Conservation (phyloP, 306 rosid genomes). For the Amphicarpaea edgeworthii region DNA sequence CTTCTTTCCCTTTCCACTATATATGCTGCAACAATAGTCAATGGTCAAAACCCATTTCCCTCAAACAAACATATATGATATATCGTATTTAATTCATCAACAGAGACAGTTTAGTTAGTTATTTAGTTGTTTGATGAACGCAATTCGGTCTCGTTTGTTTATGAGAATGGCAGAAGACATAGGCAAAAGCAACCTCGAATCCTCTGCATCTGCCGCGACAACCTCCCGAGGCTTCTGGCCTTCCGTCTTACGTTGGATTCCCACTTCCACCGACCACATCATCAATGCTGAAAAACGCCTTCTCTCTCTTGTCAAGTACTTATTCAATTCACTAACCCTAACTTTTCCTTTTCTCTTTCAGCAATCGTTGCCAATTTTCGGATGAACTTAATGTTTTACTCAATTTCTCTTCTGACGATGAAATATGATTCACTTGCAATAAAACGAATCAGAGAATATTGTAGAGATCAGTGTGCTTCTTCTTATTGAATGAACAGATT, state of each 20-base stretch:
- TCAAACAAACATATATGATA: too few relatives aligned
- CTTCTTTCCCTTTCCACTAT: too few relatives aligned
- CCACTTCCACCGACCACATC: constrained; percentile 84
- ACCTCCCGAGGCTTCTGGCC: constrained; percentile 69
- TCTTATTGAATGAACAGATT: background rate
- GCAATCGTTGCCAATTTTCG: background rate
- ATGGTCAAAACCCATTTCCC: too few relatives aligned
- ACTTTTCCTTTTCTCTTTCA: background rate
- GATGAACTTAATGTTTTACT: background rate
- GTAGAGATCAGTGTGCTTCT: background rate
- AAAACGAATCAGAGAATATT: too few relatives aligned
- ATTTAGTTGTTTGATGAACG: constrained; percentile 48
- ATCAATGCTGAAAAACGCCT: constrained; percentile 91
- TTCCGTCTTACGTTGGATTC: constrained; percentile 88
- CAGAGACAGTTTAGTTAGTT: background rate
- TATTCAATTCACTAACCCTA: constrained; percentile 52
- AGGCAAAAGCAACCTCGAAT: constrained; percentile 49
- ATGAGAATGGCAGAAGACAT: constrained; percentile 73
- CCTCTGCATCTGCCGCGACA: constrained; percentile 42
- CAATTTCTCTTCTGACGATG: background rate
- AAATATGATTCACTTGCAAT: background rate
- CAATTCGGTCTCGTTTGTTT: constrained; percentile 56
- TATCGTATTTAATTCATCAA: too few relatives aligned
- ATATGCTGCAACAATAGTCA: too few relatives aligned
- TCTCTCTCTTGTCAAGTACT: constrained; percentile 85